Conservation (phyloP, 2,329 filamentous ascomycete species). For the Pseudocercospora crystallina region DNA sequence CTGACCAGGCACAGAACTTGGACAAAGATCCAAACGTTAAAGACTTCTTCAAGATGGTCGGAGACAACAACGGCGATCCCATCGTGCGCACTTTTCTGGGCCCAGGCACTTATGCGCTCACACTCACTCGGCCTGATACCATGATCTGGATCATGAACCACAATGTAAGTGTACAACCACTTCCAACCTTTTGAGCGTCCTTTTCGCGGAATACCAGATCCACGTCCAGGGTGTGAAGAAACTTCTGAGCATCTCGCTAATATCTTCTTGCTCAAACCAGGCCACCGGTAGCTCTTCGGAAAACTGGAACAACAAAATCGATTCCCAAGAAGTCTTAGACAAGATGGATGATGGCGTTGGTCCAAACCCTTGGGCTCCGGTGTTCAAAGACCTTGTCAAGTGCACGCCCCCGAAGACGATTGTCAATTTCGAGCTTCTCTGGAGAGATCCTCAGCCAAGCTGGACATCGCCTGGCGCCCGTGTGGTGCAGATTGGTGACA, state of each 20-base stretch:
- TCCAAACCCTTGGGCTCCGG: constrained; percentile 45
- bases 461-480: constrained; percentile 45
- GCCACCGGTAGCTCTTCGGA: constrained; percentile 47
- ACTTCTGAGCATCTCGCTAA: no score
- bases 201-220: no score
- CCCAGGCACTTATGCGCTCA: constrained; percentile 45
- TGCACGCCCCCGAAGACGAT: constrained; percentile 48
- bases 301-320: constrained; percentile 50
- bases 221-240: no score
- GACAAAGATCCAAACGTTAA: constrained; percentile 49
- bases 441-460: constrained; percentile 46
- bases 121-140: constrained; percentile 46
- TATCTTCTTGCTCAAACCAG: constrained; percentile 20
- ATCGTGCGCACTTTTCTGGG: constrained; percentile 49
- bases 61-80: constrained; percentile 38
- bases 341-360: constrained; percentile 48
- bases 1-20: constrained; percentile 40
- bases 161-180: constrained; percentile 32
- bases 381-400: constrained; percentile 48
- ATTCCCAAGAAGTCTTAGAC: constrained; percentile 45
- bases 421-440: constrained; percentile 51
- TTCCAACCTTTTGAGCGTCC: no score
- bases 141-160: constrained; percentile 55
- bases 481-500: constrained; percentile 48
- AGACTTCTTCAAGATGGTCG: constrained; percentile 47